Conservation (phyloP, 352 stramenopile species). For the Saprolegnia parasitica region DNA sequence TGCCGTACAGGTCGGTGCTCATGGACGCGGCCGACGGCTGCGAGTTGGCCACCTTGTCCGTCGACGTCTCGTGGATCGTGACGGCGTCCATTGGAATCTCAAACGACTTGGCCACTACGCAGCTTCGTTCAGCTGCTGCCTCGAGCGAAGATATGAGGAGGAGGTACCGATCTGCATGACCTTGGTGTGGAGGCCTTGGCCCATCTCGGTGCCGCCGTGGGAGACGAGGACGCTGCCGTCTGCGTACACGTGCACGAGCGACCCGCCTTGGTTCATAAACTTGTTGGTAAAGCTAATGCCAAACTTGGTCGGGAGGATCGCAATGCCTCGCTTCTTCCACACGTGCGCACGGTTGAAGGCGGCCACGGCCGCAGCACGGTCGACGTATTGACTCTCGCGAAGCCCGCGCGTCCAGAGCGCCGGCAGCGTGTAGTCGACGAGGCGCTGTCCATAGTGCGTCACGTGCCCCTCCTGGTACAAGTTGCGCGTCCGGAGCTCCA, state of each 20-base stretch:
- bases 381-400: constrained; percentile 60
- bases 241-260: constrained; percentile 94
- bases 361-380: constrained; percentile 59
- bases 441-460: constrained; percentile 91
- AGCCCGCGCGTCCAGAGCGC: constrained; percentile 76
- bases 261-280: constrained; percentile 96
- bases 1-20: constrained; percentile 95
- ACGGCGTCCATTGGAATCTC: constrained; percentile 88
- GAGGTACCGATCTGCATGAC: constrained; percentile 64
- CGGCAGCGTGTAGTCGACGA: constrained; percentile 90
- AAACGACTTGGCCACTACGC: constrained; percentile 88
- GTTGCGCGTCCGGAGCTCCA: constrained; percentile 82
- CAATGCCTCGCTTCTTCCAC: constrained; percentile 88
- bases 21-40: constrained; percentile 93
- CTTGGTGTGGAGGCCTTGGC: constrained; percentile 96
- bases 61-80: constrained; percentile 92
- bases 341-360: constrained; percentile 90
- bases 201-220: constrained; percentile 97
- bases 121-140: constrained; percentile 32
- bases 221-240: constrained; percentile 94
- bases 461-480: constrained; percentile 87
- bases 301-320: constrained; percentile 88
- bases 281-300: constrained; percentile 96
- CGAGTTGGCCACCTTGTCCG: constrained; percentile 93
- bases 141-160: constrained; percentile 36